These are phyloP conservation scores for Parmales sp. DNA, from an alignment of 108 stramenopile species.

Conservation along the genomic window DNA sequence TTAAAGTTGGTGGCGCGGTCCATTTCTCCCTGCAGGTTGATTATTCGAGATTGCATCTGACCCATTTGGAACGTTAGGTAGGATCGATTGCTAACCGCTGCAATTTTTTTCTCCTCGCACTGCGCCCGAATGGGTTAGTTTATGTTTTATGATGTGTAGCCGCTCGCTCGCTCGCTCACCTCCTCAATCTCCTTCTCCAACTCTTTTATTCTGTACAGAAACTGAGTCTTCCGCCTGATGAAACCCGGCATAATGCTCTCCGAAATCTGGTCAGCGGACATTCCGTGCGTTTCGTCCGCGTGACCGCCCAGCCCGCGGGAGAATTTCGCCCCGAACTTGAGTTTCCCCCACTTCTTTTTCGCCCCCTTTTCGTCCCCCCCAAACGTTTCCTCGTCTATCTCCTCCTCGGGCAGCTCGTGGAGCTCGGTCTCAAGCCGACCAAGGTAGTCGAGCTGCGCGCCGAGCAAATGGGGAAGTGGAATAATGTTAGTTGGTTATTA, in stretches of 20 bases:
- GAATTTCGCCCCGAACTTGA: not conserved
- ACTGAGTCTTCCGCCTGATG: slow-evolving; percentile 7
- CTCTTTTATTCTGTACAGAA: slow-evolving; percentile 18
- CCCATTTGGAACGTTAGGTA: slow-evolving; percentile 22
- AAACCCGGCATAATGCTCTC: not conserved
- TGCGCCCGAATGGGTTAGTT: slow-evolving; percentile 5
- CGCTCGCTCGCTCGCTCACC: too few species aligned
- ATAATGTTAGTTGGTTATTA: too few species aligned
- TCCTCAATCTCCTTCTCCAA: slow-evolving; percentile 21
- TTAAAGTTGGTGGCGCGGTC: slow-evolving; percentile 23
- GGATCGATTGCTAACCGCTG: slow-evolving; percentile 11
- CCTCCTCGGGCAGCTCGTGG: not conserved
- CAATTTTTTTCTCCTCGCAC: not conserved
- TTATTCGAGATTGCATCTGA: slow-evolving; percentile 19
- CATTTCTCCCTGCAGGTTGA: slow-evolving; percentile 22
- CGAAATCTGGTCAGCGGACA: not conserved
- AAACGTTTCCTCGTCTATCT: not conserved
- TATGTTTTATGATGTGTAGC: not conserved
- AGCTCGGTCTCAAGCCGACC: slow-evolving; percentile 4
- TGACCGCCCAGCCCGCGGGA: not conserved
- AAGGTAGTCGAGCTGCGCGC: not conserved
- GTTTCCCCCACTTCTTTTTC: not conserved
- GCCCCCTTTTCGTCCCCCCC: not conserved
- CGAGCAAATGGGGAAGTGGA: too few species aligned
- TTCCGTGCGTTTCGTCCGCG: not conserved